phyloP scores from a whole-genome alignment of 768 basidiomycete species.

The Russula dissimulans region DNA sequence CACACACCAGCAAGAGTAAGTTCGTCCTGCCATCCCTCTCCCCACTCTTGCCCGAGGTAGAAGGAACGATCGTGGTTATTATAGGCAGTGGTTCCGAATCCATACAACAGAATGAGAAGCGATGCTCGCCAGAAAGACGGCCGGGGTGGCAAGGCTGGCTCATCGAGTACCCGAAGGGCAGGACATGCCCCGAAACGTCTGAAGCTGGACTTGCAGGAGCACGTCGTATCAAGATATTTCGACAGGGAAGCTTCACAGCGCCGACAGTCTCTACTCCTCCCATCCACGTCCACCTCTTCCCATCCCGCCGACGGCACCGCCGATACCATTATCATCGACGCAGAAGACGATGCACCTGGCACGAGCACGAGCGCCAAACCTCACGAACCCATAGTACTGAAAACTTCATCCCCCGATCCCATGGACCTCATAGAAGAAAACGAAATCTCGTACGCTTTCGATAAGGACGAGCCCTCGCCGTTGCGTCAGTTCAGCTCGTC shows the following conservation, averaged over 20 bases:
- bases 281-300: neutral
- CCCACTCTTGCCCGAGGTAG: neutral
- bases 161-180: neutral
- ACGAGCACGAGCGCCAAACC: neutral
- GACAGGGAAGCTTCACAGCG: neutral
- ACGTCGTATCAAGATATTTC: neutral
- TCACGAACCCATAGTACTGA: neutral
- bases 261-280: neutral
- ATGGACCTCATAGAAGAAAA: neutral
- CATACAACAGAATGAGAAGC: neutral
- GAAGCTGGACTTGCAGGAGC: neutral
- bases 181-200: neutral
- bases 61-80: neutral
- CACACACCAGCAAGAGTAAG: conserved; percentile 2
- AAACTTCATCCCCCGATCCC: conserved; percentile 6
- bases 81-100: neutral
- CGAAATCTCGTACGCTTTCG: neutral
- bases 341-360: neutral
- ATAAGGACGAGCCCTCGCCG: conserved; percentile 2
- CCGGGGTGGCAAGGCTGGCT: neutral
- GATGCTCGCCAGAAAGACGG: neutral
- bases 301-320: neutral
- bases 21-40: neutral
- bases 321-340: conserved; percentile 3
- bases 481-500: neutral